These are phyloP conservation scores for Ilex asprella DNA, from an alignment of 257 asterid species.

Conservation along the genomic window DNA sequence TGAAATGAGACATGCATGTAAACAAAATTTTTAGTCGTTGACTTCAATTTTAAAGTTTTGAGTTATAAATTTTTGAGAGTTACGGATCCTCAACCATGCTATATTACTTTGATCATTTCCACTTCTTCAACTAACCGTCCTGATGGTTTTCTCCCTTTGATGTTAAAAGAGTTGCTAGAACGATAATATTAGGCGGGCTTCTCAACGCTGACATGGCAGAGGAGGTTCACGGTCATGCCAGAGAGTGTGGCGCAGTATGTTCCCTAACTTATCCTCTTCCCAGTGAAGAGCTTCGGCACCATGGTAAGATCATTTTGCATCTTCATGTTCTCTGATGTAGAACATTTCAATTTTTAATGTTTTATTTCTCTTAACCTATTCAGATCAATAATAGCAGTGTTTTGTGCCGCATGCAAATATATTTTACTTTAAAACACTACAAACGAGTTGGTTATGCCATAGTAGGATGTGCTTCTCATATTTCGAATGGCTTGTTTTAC, in stretches of 20 bases:
- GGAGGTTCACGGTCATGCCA: conserved; percentile 69
- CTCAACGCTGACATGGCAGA: conserved; percentile 60
- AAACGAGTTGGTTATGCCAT: neutral
- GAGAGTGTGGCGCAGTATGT: conserved; percentile 53
- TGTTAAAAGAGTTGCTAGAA: conserved; percentile 80
- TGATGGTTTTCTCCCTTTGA: conserved; percentile 9
- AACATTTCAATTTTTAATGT: neutral
- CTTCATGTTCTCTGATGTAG: neutral
- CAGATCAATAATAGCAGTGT: neutral
- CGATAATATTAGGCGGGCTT: conserved; percentile 83
- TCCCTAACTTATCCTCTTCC: conserved; percentile 84
- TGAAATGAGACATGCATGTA: too few relatives aligned
- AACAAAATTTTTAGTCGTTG: too few relatives aligned
- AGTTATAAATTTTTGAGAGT: too few relatives aligned
- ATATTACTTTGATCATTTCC: too few relatives aligned
- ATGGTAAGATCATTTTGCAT: conserved; percentile 44
- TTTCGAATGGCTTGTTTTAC: neutral
- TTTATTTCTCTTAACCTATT: neutral
- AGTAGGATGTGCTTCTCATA: neutral
- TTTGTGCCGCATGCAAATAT: neutral
- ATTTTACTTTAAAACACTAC: neutral
- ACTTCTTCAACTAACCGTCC: conserved; percentile 4
- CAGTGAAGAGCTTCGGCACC: conserved; percentile 53
- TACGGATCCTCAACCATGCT: too few relatives aligned
- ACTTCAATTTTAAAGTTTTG: too few relatives aligned